Conservation (phyloP, 2,329 filamentous ascomycete genomes). For the Colletotrichum sansevieriae region DNA sequence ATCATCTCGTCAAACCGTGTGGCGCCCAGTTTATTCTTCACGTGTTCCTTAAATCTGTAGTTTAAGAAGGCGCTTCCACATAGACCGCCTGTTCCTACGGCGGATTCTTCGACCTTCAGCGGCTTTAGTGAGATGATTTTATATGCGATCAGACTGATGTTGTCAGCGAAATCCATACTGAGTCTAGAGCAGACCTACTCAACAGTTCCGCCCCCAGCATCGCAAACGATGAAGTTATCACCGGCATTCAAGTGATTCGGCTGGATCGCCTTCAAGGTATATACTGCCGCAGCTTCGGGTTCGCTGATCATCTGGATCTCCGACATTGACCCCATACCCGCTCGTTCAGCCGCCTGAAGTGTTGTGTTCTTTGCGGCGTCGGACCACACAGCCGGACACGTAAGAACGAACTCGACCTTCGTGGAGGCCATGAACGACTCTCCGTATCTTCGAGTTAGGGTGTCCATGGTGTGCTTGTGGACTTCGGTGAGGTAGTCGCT, state of each 20-base stretch:
- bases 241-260: conserved; percentile 79
- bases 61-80: conserved; percentile 86
- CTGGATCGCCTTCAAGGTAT: conserved; percentile 83
- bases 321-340: conserved; percentile 79
- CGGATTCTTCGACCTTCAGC: conserved; percentile 81
- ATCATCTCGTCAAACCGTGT: conserved; percentile 81
- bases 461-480: conserved; percentile 83
- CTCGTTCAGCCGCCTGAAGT: conserved; percentile 80
- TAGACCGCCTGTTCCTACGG: conserved; percentile 81
- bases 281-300: conserved; percentile 84
- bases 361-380: conserved; percentile 89
- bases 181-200: conserved; percentile 62
- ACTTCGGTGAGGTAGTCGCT: conserved; percentile 84
- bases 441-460: conserved; percentile 79
- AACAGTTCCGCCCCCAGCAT: conserved; percentile 74
- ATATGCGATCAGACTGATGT: conserved; percentile 77
- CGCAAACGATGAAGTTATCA: conserved; percentile 74
- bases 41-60: conserved; percentile 84
- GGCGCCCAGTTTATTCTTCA: conserved; percentile 75
- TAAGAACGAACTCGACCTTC: conserved; percentile 83
- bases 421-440: conserved; percentile 83
- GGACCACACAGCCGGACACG: conserved; percentile 86
- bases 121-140: conserved; percentile 81
- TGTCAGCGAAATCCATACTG: conserved; percentile 43
- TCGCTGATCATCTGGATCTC: conserved; percentile 85